A percentile compares a stretch with the other conserved stretches of the same genome.
Conservation (phyloP, 225 moss, liverwort and hornwort species). For the Physcomitrium patens region DNA sequence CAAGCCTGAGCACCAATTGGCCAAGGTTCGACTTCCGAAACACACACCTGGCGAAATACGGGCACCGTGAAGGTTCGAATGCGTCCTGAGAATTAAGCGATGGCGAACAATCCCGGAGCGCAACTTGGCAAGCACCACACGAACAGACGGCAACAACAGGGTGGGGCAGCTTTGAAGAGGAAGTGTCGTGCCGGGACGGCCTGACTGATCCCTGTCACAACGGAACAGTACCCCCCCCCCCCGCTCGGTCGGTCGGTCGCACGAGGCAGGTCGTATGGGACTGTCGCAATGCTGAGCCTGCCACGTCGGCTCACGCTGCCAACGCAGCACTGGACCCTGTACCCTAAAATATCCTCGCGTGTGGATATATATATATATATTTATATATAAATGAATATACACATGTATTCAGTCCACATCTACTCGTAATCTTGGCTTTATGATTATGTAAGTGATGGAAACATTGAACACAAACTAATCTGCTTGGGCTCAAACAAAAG, state of each 20-base stretch:
- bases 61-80: conserved; percentile 4
- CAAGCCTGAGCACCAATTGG: neutral
- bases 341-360: too few species aligned
- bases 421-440: too few species aligned
- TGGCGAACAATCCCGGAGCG: conserved; percentile 22
- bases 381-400: too few species aligned
- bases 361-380: too few species aligned
- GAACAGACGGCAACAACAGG: conserved; percentile 27
- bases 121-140: conserved; percentile 17
- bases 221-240: neutral
- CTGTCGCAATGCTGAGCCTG: conserved; percentile 3
- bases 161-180: conserved; percentile 30
- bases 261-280: too few species aligned
- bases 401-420: too few species aligned
- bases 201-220: conserved; percentile 6
- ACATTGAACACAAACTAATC: too few species aligned
- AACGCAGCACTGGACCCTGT: neutral
- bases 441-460: too few species aligned
- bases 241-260: neutral
- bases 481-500: too few species aligned
- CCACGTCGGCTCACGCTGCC: neutral
- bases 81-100: conserved; percentile 23
- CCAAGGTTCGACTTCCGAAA: neutral
- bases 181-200: conserved; percentile 29
- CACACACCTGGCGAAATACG: neutral